Evolutionary conservation across 768 basidiomycete species (phyloP).

Genomic region (Hygrocybe coccinea): DNA sequence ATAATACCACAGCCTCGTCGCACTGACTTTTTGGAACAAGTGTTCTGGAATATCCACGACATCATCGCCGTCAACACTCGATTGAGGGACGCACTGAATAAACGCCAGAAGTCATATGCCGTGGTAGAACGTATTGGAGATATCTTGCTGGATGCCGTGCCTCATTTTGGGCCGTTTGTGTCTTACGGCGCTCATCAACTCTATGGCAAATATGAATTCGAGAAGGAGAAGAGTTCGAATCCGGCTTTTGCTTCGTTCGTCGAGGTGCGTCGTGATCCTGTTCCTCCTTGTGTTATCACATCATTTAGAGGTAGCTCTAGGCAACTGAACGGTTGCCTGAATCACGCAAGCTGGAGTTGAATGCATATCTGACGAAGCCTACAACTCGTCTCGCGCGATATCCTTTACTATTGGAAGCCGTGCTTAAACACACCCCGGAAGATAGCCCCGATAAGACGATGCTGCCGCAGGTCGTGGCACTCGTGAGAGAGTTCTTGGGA

Average conservation of each 20-base stretch:
- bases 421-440: conserved; percentile 86
- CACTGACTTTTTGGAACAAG: conserved; percentile 84
- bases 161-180: conserved; percentile 89
- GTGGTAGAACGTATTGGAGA: conserved; percentile 92
- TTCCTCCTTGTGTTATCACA: neutral
- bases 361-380: conserved; percentile 96
- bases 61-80: conserved; percentile 88
- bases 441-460: conserved; percentile 80
- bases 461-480: conserved; percentile 69
- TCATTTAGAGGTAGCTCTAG: conserved; percentile 33
- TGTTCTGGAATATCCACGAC: conserved; percentile 97
- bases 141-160: conserved; percentile 80
- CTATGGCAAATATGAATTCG: conserved; percentile 98
- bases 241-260: conserved; percentile 92
- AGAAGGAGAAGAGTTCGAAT: conserved; percentile 95
- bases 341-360: conserved; percentile 93
- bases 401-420: conserved; percentile 86
- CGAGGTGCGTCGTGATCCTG: conserved; percentile 56
- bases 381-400: conserved; percentile 97
- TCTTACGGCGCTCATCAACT: conserved; percentile 94
- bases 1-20: conserved; percentile 73
- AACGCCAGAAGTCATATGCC: conserved; percentile 91
- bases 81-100: conserved; percentile 89
- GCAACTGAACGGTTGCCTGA: conserved; percentile 88
- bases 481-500: conserved; percentile 76